phyloP scores from a whole-genome alignment of 441 rosid species.

The Capsella rubella region DNA sequence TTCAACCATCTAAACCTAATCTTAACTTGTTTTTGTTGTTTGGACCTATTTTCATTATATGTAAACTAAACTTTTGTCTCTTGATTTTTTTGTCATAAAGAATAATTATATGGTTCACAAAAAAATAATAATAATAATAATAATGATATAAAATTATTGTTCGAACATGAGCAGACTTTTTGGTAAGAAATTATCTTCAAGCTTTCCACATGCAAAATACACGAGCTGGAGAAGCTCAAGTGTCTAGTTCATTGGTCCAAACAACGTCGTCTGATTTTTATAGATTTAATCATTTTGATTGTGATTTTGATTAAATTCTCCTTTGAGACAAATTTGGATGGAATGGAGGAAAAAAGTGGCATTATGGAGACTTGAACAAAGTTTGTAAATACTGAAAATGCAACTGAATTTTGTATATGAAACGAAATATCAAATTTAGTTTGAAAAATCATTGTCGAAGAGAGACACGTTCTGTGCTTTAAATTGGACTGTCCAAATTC shows the following conservation, averaged over 20 bases:
- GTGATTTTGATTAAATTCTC: not conserved
- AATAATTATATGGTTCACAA: too few relatives aligned
- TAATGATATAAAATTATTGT: not conserved
- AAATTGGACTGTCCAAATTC: slow-evolving; percentile 35
- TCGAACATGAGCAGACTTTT: not conserved
- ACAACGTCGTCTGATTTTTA: not conserved
- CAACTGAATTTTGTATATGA: not conserved
- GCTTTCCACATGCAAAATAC: not conserved
- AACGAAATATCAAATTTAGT: slow-evolving; percentile 1
- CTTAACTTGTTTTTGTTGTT: not conserved
- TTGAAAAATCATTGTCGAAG: slow-evolving; percentile 17
- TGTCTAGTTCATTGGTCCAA: not conserved
- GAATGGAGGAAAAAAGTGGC: not conserved
- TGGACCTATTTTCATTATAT: not conserved
- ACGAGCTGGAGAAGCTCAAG: not conserved
- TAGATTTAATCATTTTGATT: not conserved
- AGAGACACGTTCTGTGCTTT: slow-evolving; percentile 33
- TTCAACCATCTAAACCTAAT: slow-evolving; percentile 18
- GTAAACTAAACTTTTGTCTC: not conserved
- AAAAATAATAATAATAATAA: too few relatives aligned
- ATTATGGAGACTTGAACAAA: slow-evolving; percentile 2
- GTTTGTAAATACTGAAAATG: slow-evolving; percentile 7
- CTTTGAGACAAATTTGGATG: not conserved
- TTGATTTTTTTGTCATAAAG: not conserved
- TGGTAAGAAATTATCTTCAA: not conserved